phyloP scores from a whole-genome alignment of 352 stramenopile genomes.

The Phytophthora tentaculata region DNA sequence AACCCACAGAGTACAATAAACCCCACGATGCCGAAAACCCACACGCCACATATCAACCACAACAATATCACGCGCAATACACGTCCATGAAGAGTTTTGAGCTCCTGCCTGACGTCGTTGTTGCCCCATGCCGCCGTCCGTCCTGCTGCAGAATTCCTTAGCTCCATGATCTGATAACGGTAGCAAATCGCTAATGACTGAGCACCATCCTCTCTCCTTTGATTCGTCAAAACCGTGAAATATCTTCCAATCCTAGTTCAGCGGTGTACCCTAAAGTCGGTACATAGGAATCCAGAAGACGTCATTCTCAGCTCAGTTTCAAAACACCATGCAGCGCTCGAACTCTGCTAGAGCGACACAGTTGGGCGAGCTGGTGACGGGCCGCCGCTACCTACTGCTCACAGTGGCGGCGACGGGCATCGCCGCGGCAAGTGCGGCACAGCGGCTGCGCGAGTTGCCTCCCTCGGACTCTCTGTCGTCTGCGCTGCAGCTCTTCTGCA shows the following conservation, averaged over 20 bases:
- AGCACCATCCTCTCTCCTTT: background rate
- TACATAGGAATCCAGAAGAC: slow-evolving; percentile 16
- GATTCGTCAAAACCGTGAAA: slow-evolving; percentile 2
- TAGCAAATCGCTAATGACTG: slow-evolving; percentile 4
- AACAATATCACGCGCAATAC: slow-evolving; percentile 20
- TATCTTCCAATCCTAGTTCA: slow-evolving; percentile 8
- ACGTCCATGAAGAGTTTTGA: background rate
- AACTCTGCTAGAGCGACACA: slow-evolving; percentile 14
- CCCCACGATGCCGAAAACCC: slow-evolving; percentile 28
- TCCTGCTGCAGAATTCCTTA: slow-evolving; percentile 9
- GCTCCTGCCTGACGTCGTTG: slow-evolving; percentile 30
- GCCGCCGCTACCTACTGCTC: slow-evolving; percentile 69
- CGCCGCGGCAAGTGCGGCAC: slow-evolving; percentile 50
- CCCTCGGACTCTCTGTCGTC: slow-evolving; percentile 18
- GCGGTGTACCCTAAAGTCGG: background rate
- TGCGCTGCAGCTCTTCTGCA: slow-evolving; percentile 30
- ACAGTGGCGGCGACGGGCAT: slow-evolving; percentile 64
- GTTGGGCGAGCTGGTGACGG: slow-evolving; percentile 52
- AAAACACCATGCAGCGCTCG: slow-evolving; percentile 28
- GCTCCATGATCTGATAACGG: slow-evolving; percentile 10
- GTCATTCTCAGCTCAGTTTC: slow-evolving; percentile 4
- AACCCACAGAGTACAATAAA: slow-evolving; percentile 16
- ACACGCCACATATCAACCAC: slow-evolving; percentile 25
- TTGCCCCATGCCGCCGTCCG: slow-evolving; percentile 20
- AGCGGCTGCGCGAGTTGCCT: slow-evolving; percentile 39